A percentile compares a stretch with the other conserved stretches of the same genome.
Conservation (phyloP, 352 stramenopile genomes). For the Globisporangium perplexum region DNA sequence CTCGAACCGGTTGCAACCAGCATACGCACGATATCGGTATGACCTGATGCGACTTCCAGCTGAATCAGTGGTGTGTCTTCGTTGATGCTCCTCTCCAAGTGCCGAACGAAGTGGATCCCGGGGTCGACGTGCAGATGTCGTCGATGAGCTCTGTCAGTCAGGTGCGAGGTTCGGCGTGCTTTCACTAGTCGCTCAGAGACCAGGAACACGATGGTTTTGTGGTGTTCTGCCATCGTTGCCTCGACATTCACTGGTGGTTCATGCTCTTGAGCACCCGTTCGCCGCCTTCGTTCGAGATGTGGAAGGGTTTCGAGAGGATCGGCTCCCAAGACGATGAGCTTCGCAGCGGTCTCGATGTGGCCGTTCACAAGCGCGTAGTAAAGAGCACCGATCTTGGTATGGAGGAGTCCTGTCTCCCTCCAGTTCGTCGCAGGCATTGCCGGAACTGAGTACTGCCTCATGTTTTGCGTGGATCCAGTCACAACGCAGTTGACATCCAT, state of each 20-base stretch:
- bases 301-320: conserved; percentile 40
- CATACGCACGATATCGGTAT: conserved; percentile 23
- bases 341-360: conserved; percentile 44
- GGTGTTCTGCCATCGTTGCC: not conserved
- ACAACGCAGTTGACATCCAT: conserved; percentile 57
- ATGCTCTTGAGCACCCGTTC: not conserved
- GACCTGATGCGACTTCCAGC: conserved; percentile 27
- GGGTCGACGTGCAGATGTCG: not conserved
- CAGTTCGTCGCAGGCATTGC: not conserved
- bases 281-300: conserved; percentile 16
- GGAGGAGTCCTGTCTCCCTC: conserved; percentile 1
- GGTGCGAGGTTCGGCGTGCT: conserved; percentile 10
- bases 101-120: conserved; percentile 26
- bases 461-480: not conserved
- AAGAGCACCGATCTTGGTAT: conserved; percentile 24
- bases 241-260: too few species aligned
- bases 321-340: conserved; percentile 48
- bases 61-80: conserved; percentile 31
- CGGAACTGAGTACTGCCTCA: not conserved
- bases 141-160: not conserved
- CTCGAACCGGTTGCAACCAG: conserved; percentile 41
- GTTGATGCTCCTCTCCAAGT: conserved; percentile 47
- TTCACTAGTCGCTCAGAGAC: conserved; percentile 22
- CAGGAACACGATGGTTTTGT: conserved; percentile 6
- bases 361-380: conserved; percentile 52